Conservation (phyloP, 495 filamentous ascomycete genomes). For the Chlorociboria aeruginascens region DNA sequence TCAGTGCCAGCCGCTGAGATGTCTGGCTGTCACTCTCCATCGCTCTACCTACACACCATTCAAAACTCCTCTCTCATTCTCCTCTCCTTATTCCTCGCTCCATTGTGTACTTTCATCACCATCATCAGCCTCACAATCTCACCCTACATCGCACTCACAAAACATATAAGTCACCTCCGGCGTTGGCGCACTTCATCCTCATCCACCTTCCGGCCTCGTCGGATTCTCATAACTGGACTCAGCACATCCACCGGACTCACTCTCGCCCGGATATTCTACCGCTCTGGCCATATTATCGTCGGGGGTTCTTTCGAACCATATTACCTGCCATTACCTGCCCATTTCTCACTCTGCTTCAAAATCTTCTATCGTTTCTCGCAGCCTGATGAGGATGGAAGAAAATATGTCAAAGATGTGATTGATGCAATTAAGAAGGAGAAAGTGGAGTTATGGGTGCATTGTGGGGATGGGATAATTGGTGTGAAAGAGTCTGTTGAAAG, state of each 20-base stretch:
- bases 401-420: conserved; percentile 27
- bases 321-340: conserved; percentile 25
- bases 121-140: conserved; percentile 38
- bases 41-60: conserved; percentile 24
- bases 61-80: conserved; percentile 36
- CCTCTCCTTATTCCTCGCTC: conserved; percentile 42
- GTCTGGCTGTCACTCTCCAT: neutral
- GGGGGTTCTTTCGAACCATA: conserved; percentile 54
- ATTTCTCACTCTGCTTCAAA: conserved; percentile 33
- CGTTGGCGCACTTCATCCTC: conserved; percentile 21
- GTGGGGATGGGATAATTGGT: conserved; percentile 54
- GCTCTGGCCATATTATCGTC: conserved; percentile 56
- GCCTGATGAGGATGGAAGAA: conserved; percentile 15
- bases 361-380: conserved; percentile 40
- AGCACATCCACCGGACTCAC: conserved; percentile 54
- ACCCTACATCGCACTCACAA: conserved; percentile 34
- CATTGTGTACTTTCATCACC: conserved; percentile 39
- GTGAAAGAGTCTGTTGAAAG: conserved; percentile 50
- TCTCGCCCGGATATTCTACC: conserved; percentile 54
- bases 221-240: conserved; percentile 61
- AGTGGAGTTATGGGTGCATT: conserved; percentile 63
- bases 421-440: conserved; percentile 46
- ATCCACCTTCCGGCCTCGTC: conserved; percentile 32
- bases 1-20: too few relatives aligned
- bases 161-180: conserved; percentile 20